Base-by-base conservation (phyloP, 805 yeast species). In the Pichia californica region DNA sequence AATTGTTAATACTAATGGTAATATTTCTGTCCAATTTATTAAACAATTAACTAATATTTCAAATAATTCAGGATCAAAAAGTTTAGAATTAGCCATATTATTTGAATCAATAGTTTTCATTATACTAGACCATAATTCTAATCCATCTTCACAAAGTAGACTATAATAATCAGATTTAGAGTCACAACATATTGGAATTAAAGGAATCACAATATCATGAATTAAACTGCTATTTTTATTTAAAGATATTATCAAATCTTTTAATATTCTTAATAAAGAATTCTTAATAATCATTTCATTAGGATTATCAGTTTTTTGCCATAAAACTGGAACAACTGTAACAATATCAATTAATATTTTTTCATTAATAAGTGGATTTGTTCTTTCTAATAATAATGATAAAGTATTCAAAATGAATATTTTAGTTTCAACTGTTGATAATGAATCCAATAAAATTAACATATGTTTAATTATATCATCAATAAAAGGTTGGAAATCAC, bases 131-230 rank as follows among this genome's bases (percentile, higher is more conserved):
- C 96, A 88, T 33, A 89, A 67, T 44, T 87, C 95, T 56, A 76
- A 79, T 0, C 94, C 96, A 63, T 89, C 97, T 57, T 89, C 97
- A 16, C 82, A 72, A 9, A 89, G 60, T 41, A 85, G 66, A 2
- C 75, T 64, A 46, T 76, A 74, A 41, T 66, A 69, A 19, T 72
- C 71, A 0, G 88, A 74, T 18, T 68, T 66, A 1, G 80, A 73
- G 50, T 85, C 79, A 54, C 93, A 81, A 37, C 83, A 74, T 7
- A 68, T 62, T 11, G 67, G 64, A 21, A 88, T 70, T 46, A 87
- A 64, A 0, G 95, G 93, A 11, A 86, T 53, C 1, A 83, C 71
- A 26, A 83, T 75, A 4, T 70, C 63, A 71, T 80, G 61, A 45
- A 74, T 61, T 52, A 67, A 50, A 58, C 57, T 40, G 1, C 79